Percentiles rank a stretch among this genome's conserved stretches.
Evolutionary conservation across 768 basidiomycete genomes (phyloP).

Genomic region (Rhodotorula graminis): DNA sequence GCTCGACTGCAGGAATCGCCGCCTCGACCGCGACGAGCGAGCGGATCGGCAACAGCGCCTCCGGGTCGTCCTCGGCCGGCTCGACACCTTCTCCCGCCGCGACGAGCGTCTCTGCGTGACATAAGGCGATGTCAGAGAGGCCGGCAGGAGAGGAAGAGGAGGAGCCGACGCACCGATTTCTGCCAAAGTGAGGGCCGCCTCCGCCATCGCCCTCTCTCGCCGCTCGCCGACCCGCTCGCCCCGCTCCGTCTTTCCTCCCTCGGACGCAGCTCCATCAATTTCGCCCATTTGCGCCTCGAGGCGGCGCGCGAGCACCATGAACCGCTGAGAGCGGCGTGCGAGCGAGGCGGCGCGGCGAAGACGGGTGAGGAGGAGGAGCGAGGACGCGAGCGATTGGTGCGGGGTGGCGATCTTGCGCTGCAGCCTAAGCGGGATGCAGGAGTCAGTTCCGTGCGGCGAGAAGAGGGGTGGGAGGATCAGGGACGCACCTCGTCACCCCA

Average conservation of each 20-base stretch:
- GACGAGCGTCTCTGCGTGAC: constrained; percentile 11
- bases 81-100: background rate
- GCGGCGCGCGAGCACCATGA: constrained; percentile 73
- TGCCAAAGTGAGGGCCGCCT: constrained; percentile 89
- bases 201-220: constrained; percentile 76
- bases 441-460: constrained; percentile 2
- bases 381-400: constrained; percentile 65
- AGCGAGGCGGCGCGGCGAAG: constrained; percentile 79
- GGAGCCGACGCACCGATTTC: constrained; percentile 55
- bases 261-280: constrained; percentile 46
- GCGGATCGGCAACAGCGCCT: constrained; percentile 57
- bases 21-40: constrained; percentile 66
- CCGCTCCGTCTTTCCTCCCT: background rate
- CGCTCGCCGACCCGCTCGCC: constrained; percentile 59
- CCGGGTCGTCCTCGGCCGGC: constrained; percentile 22
- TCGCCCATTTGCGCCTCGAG: constrained; percentile 81
- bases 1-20: constrained; percentile 67
- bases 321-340: constrained; percentile 75
- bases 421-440: constrained; percentile 54
- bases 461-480: no score
- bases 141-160: background rate
- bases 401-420: constrained; percentile 80
- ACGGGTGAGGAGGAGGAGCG: constrained; percentile 68
- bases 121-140: background rate
- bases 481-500: constrained; percentile 68